Evolutionary conservation across 2,329 filamentous ascomycete genomes (phyloP).

Genomic region (Fusarium sp.): DNA sequence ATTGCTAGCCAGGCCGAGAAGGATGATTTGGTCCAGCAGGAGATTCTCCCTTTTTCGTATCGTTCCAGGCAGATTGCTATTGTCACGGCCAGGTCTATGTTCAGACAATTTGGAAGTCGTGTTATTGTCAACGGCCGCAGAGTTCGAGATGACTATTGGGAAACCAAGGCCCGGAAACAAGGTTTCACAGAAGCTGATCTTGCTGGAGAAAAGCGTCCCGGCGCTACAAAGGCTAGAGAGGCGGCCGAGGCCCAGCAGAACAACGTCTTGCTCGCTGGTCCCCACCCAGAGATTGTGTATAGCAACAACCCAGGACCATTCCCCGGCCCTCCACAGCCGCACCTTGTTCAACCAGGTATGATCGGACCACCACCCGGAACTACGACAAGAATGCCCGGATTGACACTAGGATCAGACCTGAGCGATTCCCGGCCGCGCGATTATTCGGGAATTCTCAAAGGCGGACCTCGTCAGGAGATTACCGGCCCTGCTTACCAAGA

Average conservation of each 20-base stretch:
- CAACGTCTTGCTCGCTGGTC: constrained; percentile 69
- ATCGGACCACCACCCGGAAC: constrained; percentile 70
- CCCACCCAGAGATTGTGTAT: constrained; percentile 89
- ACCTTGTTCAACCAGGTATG: constrained; percentile 77
- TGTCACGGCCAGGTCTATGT: constrained; percentile 97
- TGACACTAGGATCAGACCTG: constrained; percentile 81
- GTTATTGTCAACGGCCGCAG: constrained; percentile 89
- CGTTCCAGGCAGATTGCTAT: constrained; percentile 98
- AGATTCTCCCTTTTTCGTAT: constrained; percentile 96
- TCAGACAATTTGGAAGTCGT: constrained; percentile 94
- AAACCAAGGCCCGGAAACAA: constrained; percentile 94
- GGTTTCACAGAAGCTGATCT: constrained; percentile 97
- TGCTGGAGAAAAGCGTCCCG: constrained; percentile 94
- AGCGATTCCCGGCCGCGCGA: constrained; percentile 81
- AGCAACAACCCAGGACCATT: constrained; percentile 75
- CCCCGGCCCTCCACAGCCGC: constrained; percentile 72
- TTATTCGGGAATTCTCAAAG: constrained; percentile 79
- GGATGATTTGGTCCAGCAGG: constrained; percentile 93
- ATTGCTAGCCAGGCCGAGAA: constrained; percentile 96
- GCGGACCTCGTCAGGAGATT: constrained; percentile 88
- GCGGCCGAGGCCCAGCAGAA: constrained; percentile 72
- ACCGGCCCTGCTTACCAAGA: constrained; percentile 89
- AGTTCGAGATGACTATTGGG: constrained; percentile 98
- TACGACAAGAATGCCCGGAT: constrained; percentile 80
- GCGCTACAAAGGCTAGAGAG: constrained; percentile 87